Evolutionary conservation across 1,284 basidiomycete species (phyloP).

Genomic region (Vanrija pseudolonga): DNA sequence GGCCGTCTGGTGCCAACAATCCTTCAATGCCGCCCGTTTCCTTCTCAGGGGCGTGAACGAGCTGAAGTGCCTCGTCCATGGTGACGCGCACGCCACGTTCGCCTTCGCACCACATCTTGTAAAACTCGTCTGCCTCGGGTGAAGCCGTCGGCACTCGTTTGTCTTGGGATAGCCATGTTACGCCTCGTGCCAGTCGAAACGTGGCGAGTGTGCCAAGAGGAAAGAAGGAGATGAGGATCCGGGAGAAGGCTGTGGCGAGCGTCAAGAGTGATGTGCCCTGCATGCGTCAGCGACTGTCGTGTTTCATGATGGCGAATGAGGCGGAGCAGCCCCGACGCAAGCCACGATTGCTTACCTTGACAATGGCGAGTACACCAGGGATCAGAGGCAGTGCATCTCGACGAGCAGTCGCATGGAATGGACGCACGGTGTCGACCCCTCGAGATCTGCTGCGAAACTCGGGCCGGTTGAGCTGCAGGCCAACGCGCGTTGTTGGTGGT

Average conservation of each 20-base stretch:
- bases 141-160: slow-evolving; percentile 23
- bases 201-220: slow-evolving; percentile 40
- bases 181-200: slow-evolving; percentile 22
- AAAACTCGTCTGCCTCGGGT: slow-evolving; percentile 40
- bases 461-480: too few relatives aligned
- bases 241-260: slow-evolving; percentile 35
- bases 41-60: slow-evolving; percentile 13
- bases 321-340: not conserved
- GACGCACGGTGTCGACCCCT: not conserved
- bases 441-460: too few relatives aligned
- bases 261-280: slow-evolving; percentile 53
- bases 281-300: not conserved
- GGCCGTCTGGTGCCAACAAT: slow-evolving; percentile 22
- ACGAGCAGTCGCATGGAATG: slow-evolving; percentile 38
- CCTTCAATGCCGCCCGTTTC: slow-evolving; percentile 15
- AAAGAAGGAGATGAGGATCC: slow-evolving; percentile 46
- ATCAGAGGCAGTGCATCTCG: slow-evolving; percentile 43
- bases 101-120: slow-evolving; percentile 43
- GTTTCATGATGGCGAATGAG: not conserved
- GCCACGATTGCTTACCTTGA: slow-evolving; percentile 40
- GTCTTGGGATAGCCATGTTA: slow-evolving; percentile 26
- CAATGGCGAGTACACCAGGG: slow-evolving; percentile 34
- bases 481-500: too few relatives aligned
- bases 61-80: slow-evolving; percentile 15
- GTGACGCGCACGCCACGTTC: slow-evolving; percentile 27